Percentiles rank a stretch among this genome's conserved stretches.
Conservation (phyloP, 495 filamentous ascomycete genomes). For the Jackrogersella minutella region DNA sequence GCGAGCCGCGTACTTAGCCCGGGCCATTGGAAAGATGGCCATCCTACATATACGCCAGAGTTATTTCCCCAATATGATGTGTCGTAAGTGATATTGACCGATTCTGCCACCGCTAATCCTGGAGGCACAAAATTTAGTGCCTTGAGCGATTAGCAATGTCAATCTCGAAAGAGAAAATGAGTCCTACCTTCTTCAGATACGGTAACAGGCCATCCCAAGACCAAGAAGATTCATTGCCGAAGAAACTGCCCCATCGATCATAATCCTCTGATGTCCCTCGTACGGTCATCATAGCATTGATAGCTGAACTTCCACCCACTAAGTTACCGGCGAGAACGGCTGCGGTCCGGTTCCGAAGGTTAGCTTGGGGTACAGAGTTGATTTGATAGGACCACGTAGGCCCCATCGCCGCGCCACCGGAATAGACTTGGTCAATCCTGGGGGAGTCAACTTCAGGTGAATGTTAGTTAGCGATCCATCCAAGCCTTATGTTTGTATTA, state of each 20-base stretch:
- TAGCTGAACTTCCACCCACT: constrained; percentile 57
- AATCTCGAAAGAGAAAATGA: background rate
- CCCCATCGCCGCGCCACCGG: constrained; percentile 42
- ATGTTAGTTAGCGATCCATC: constrained; percentile 23
- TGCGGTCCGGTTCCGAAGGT: constrained; percentile 46
- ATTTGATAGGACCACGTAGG: constrained; percentile 55
- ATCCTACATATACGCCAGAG: constrained; percentile 51
- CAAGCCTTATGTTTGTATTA: background rate
- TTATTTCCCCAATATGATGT: constrained; percentile 53
- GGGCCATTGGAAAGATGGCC: constrained; percentile 55
- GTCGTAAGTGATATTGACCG: constrained; percentile 53
- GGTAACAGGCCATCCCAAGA: constrained; percentile 56
- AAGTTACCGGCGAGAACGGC: constrained; percentile 47
- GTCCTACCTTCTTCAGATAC: constrained; percentile 53
- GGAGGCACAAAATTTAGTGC: constrained; percentile 54
- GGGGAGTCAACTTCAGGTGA: constrained; percentile 35
- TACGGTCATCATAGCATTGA: constrained; percentile 57
- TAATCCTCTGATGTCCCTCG: constrained; percentile 55
- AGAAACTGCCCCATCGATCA: constrained; percentile 56
- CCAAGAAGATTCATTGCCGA: constrained; percentile 50
- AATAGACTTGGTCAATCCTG: constrained; percentile 41
- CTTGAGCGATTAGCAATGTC: constrained; percentile 8
- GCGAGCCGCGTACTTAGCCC: constrained; percentile 31
- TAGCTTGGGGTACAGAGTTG: constrained; percentile 51
- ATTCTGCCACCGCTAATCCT: constrained; percentile 40